Evolutionary conservation across 768 basidiomycete species (phyloP).

Genomic region (Calocybe cyanea): DNA sequence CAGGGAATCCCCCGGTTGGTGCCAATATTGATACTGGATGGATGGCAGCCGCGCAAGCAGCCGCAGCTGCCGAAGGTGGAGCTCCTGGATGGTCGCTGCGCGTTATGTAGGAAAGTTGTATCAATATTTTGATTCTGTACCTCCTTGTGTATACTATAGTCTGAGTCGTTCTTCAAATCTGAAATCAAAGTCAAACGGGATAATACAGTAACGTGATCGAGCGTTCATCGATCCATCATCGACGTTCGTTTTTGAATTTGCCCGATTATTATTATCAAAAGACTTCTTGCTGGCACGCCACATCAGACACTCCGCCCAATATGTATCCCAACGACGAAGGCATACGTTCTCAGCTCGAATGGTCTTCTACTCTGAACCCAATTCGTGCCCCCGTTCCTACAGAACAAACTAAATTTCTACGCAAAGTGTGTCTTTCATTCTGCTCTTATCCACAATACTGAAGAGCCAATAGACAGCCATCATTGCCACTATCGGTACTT

Average conservation of each 20-base stretch:
- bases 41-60: conserved; percentile 72
- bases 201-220: conserved; percentile 8
- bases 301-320: conserved; percentile 19
- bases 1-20: conserved; percentile 41
- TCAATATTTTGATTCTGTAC: conserved; percentile 25
- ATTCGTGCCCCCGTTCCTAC: conserved; percentile 66
- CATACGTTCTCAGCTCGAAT: conserved; percentile 84
- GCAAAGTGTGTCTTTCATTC: conserved; percentile 64
- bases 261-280: too few relatives aligned
- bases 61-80: conserved; percentile 61
- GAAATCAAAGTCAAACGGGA: conserved; percentile 19
- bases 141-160: conserved; percentile 21
- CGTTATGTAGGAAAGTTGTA: conserved; percentile 54
- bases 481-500: conserved; percentile 94
- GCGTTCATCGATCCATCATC: conserved; percentile 20
- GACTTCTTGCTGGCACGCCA: conserved; percentile 1
- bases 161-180: conserved; percentile 16
- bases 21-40: conserved; percentile 58
- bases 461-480: conserved; percentile 72
- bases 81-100: conserved; percentile 76
- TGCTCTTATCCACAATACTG: neutral
- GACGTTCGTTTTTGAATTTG: too few relatives aligned
- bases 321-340: conserved; percentile 55
- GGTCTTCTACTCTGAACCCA: conserved; percentile 82
- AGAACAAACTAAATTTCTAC: conserved; percentile 77